Evolutionary conservation across 345 rosid species (phyloP), one percentile per base, ranked within the genome.

Genomic region (Eucalyptus pumila): DNA sequence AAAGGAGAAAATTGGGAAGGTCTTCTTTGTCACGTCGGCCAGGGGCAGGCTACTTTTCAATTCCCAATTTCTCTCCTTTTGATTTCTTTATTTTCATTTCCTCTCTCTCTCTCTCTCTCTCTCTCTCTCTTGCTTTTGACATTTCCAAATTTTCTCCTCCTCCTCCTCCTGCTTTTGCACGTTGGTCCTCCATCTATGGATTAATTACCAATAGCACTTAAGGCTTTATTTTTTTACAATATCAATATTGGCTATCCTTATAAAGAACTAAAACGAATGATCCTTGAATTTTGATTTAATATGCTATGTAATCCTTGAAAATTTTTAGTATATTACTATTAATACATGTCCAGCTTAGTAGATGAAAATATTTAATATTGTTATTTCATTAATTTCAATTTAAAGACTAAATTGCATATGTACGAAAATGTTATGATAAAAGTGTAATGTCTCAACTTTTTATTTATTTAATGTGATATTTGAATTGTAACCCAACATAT

Each of bases 401-500:
- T 56, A 56, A 56, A 9, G 62, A 9, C 13, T 56, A 56, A 56
- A 23, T 56, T 24, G 30, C 12, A 56, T 23, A 24, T 0, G 14
- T 56, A 24, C 1, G 2, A 56, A 56, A 56, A 56, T 1, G 13
- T 56, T 0, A 0, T 52, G 58, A 52, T 19, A 52, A 52, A 52
- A 52, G 1, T 52, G 24, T 8, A 52, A 19, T 52, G 24, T 2
- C 6, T 56, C 14, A 0, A 56, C 1, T 58, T 58, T 58, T 10
- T 23, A 24, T 4, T 58, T 58, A 21, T 24, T 58, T 21, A 24
- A 58, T 58, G 30, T 24, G 6, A 21, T 58, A 0, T 5, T 0
- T 56, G 0, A 58, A 58, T 26, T 5, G 1, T 24, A 58, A 4
- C 3, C 0, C 3, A 58, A 58, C 1, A 0, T 2, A 23, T 26